Base-by-base conservation (phyloP, 768 basidiomycete species). In the Auricularia heimuer region DNA sequence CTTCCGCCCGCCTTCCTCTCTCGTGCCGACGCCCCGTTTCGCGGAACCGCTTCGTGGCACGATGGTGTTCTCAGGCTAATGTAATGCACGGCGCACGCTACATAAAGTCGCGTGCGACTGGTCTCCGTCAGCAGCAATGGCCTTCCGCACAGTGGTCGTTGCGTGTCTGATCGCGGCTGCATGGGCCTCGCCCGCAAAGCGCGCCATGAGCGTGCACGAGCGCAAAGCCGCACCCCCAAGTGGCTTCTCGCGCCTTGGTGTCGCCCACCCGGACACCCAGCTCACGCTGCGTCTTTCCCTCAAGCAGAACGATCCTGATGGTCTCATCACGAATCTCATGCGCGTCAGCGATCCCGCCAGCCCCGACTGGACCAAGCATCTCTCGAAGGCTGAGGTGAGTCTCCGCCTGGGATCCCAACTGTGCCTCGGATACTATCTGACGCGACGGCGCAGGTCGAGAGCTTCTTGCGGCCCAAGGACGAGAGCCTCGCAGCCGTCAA, bases 401-500 rank as follows among this genome's bases (percentile, higher is more conserved):
- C 18, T 21, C 18, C 47, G 29, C 2, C 29, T 2, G 29, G 29
- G 29, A 29, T 29, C 29, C 29, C 2, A 29, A 29, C 29, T 29
- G 29, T 29, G 29, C 29, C 29, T 29, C 2, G 29, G 10, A 16
- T 51, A 21, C 6, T 51, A 3, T 18, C 18, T 51, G 34, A 44
- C 34, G 33, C 34, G 14, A 24, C 58, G 2, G n/a, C 42, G 37
- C 29, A 69, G 67, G 66, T 64, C 18, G 65, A 67, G 12, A 39
- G 8, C 8, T 67, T 63, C 56, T 36, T 67, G 11, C 44, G 34
- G 37, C 67, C 67, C 16, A 54, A 39, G 16, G 24, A 33, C 3
- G 54, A 68, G 51, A 66, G 66, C 6, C 14, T 36, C 7, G 36
- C 65, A 3, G 63, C 62, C 10, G 66, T 68, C 36, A 66, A 58